These are phyloP conservation scores for Luzula sylvatica DNA, from an alignment of 176 grass and related monocot genomes.

Conservation along the genomic window DNA sequence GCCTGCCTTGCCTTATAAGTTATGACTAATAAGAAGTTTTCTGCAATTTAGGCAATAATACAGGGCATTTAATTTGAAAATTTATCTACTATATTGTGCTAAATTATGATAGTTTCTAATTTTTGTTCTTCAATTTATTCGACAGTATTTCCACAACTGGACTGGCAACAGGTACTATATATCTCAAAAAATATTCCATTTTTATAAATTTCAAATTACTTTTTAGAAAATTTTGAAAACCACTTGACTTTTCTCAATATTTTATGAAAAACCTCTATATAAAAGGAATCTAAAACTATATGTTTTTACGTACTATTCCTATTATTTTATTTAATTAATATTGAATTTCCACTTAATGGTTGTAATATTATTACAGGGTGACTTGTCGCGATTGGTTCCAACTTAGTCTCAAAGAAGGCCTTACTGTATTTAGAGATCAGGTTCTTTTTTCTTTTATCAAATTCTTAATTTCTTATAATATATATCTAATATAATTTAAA, in stretches of 20 bases:
- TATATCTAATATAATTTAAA: too few relatives aligned
- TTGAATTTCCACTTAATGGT: neutral
- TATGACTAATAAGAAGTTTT: too few relatives aligned
- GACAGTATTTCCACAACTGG: conserved; percentile 99
- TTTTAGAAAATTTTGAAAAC: neutral
- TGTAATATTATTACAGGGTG: conserved; percentile 43
- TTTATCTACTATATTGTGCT: conserved; percentile 3
- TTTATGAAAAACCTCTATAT: too few relatives aligned
- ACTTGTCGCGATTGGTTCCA: conserved; percentile 99
- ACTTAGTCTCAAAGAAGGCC: conserved; percentile 92
- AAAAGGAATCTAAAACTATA: too few relatives aligned
- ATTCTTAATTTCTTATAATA: too few relatives aligned
- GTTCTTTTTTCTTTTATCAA: conserved; percentile 18
- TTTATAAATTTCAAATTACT: too few relatives aligned
- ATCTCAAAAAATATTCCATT: too few relatives aligned
- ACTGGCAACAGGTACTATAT: conserved; percentile 70
- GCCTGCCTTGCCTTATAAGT: too few relatives aligned
- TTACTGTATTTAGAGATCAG: conserved; percentile 98
- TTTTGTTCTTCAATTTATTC: conserved; percentile 16
- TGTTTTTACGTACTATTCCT: too few relatives aligned
- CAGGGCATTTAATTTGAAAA: too few relatives aligned
- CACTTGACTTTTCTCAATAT: too few relatives aligned
- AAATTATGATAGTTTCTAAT: conserved; percentile 18
- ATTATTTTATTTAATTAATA: neutral
- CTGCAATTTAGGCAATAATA: too few relatives aligned